Conservation (phyloP, 208 protist species). For the Borovskyia barvae region DNA sequence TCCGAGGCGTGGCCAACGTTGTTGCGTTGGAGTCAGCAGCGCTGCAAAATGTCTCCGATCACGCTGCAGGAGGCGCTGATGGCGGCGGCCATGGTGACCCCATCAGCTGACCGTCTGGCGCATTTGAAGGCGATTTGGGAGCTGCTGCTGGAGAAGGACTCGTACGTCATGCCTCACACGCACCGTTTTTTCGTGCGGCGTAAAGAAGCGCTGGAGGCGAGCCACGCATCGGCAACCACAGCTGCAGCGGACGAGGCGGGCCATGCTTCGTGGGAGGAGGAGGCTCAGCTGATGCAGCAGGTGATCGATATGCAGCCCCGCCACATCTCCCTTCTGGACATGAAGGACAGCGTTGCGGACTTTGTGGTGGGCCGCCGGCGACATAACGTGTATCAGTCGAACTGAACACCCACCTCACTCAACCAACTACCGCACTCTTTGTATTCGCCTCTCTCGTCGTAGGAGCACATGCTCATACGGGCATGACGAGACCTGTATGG, state of each 20-base stretch:
- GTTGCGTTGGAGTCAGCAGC: slow-evolving; percentile 28
- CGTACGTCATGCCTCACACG: slow-evolving; percentile 87
- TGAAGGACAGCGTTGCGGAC: slow-evolving; percentile 86
- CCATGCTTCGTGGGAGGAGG: slow-evolving; percentile 3
- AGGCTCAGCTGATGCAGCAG: slow-evolving; percentile 31
- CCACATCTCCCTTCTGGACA: slow-evolving; percentile 72
- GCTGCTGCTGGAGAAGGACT: slow-evolving; percentile 53
- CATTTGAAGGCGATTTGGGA: slow-evolving; percentile 47
- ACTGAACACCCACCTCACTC: no score
- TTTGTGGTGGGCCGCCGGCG: slow-evolving; percentile 72
- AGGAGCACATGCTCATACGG: no score
- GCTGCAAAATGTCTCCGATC: slow-evolving; percentile 66
- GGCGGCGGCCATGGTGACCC: slow-evolving; percentile 44
- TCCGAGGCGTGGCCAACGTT: slow-evolving; percentile 36
- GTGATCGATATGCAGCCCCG: slow-evolving; percentile 70
- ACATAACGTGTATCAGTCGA: slow-evolving; percentile 72
- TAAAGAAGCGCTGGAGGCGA: slow-evolving; percentile 28
- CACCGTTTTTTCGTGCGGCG: slow-evolving; percentile 55
- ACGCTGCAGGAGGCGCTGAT: slow-evolving; percentile 84
- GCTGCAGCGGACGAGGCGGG: neutral
- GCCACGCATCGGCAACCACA: neutral
- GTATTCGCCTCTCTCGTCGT: slow-evolving; percentile 2
- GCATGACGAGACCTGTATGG: no score
- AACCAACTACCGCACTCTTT: no score
- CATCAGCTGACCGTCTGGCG: slow-evolving; percentile 24